Percentiles rank a stretch among this genome's conserved stretches.
Evolutionary conservation across 345 rosid species (phyloP).

Genomic region (Brassica nigra): DNA sequence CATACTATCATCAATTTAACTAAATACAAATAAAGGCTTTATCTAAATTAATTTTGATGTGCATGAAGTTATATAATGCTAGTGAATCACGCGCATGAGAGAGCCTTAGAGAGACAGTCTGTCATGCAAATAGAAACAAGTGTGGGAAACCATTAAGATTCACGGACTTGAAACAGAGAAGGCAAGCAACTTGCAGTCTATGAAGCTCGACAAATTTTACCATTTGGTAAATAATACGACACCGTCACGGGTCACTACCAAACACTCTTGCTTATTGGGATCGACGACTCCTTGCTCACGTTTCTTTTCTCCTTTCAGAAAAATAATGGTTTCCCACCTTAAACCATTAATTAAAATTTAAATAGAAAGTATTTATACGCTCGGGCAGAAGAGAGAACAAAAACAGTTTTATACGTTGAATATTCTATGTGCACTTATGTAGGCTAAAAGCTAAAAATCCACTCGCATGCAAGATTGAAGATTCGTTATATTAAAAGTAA

Average conservation of each 20-base stretch:
- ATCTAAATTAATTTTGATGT: background rate
- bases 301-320: background rate
- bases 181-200: constrained; percentile 28
- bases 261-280: constrained; percentile 35
- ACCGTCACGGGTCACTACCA: constrained; percentile 47
- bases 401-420: constrained; percentile 16
- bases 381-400: background rate
- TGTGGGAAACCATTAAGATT: constrained; percentile 20
- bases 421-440: constrained; percentile 8
- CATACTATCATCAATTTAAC: background rate
- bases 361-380: background rate
- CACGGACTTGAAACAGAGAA: constrained; percentile 38
- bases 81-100: constrained; percentile 34
- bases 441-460: background rate
- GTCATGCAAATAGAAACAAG: constrained; percentile 39
- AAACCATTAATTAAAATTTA: background rate
- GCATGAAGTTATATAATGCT: background rate
- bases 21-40: background rate
- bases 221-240: constrained; percentile 33
- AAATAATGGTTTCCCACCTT: background rate
- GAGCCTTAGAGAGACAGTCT: constrained; percentile 9
- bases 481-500: constrained; percentile 2
- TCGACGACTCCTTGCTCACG: background rate
- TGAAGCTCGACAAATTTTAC: constrained; percentile 25
- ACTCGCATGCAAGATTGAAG: constrained; percentile 31